phyloP scores from a whole-genome alignment of 306 rosid species.

The Malus sylvestris region DNA sequence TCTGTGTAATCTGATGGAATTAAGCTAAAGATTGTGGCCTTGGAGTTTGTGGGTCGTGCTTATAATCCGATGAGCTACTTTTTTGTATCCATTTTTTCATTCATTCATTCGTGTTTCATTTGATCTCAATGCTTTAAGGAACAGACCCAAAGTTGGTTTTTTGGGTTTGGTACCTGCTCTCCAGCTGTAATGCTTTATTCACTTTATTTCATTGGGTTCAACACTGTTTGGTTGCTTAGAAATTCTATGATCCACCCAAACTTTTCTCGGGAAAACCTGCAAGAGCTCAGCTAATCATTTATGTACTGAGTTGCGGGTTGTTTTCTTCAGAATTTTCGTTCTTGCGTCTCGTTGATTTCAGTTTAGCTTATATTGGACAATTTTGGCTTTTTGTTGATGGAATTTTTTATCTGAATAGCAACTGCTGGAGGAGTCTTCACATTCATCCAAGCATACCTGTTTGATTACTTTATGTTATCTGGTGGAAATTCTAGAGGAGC shows the following conservation, averaged over 20 bases:
- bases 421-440: constrained; percentile 12
- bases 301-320: neutral
- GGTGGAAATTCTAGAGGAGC: neutral
- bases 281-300: neutral
- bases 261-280: neutral
- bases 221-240: constrained; percentile 4
- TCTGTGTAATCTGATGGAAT: neutral
- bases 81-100: neutral
- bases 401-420: constrained; percentile 21
- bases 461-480: neutral
- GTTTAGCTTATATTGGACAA: neutral
- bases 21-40: neutral
- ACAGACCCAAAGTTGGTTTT: neutral
- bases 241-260: neutral
- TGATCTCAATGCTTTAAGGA: neutral
- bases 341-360: neutral
- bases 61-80: neutral
- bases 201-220: neutral
- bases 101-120: neutral
- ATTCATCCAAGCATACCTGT: constrained; percentile 12
- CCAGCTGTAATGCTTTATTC: neutral
- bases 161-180: neutral
- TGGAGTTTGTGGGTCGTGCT: neutral
- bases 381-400: constrained; percentile 6
- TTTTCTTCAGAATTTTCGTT: neutral